Base-by-base conservation (phyloP, 495 filamentous ascomycete genomes). In the Rostrohypoxylon terebratum region DNA sequence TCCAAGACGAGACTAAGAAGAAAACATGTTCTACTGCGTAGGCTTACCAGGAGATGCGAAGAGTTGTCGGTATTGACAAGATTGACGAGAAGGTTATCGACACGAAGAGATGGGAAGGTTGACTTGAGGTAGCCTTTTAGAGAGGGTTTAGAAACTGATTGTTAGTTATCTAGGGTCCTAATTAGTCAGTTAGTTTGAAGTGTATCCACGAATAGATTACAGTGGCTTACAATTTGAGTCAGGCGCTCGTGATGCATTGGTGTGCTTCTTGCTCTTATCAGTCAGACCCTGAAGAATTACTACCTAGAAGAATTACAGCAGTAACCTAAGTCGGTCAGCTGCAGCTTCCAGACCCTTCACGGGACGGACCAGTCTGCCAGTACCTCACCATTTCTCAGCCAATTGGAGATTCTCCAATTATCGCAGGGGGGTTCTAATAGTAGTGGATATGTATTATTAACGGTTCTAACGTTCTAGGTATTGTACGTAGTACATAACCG, bases 201-300 rank as follows among this genome's bases (percentile, higher is more conserved):
- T 55, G 18, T 23, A 4, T 18, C 11, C 4, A 34, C 33, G 14
- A 16, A 11, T 25, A 54, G 42, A 31, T 28, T 28, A 28, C 28
- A 28, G 28, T 28, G 28, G 28, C n/a, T 10, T 60, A 14, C 25
- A 50, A 11, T 61, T 61, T 42, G 23, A 25, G 18, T n/a, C 21
- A 42, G 23, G 59, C 42, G 48, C 71, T 69, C 66, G 66, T 74
- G 71, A 74, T 74, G 38, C 38, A 28, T 13, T 10, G 34, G 34
- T 14, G 11, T n/a, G 13, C 11, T 5, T n/a, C n/a, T 9, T 42
- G 28, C 40, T 16, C 45, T 70, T 70, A 70, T 67, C 66, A 73
- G 66, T 70, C 66, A 66, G 66, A 74, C 71, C 66, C 66, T 67
- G 62, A 67, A 70, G 62, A 66, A 66, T 53, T 66, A n/a, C n/a